Base-by-base conservation (phyloP, 352 stramenopile species). In the Phytopythium sindhum region DNA sequence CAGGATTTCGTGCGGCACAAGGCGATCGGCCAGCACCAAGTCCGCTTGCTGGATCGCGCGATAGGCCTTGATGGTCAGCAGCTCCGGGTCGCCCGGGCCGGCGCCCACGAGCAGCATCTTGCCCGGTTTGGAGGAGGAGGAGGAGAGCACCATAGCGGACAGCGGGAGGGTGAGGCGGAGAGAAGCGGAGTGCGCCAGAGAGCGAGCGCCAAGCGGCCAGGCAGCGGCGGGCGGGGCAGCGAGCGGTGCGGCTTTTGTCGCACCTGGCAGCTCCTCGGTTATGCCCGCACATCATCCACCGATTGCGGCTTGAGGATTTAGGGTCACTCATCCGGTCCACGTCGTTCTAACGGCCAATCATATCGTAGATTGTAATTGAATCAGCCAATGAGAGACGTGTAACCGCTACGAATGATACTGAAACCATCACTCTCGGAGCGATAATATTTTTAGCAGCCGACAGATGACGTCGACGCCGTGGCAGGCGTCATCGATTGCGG, bases 11-110 rank as follows among this genome's bases (percentile, higher is more conserved):
- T 76, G 19, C 8, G 90, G 91, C 47, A 99, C 94, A 4, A 99
- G 79, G 19, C 95, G 85, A 78, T 99, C 96, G 8, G 89, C 77
- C 60, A 99, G 89, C n/a, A 99, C 88, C 10, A 99, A 73, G 17
- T 96, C 86, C 2, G 90, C 89, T 33, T 86, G 78, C 54, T 90
- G 71, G 24, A 98, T 72, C n/a, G 83, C 83, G 56, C 91, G 78
- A 57, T 83, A 75, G 3, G 96, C 97, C 58, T 94, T 91, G 53
- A 99, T 41, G 47, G 97, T 99, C 47, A 99, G 85, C 37, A 99
- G 76, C 61, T 98, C 92, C 21, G 94, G 94, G 73, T 98, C 93
- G 28, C 97, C 97, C 0, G 95, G 96, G 12, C 96, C 96, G 0
- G 93, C 91, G 64, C 94, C 96, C 12, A 98, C 85, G 37, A 95